Base-by-base conservation (phyloP, 2,329 filamentous ascomycete species). In the Alternaria gansuensis region DNA sequence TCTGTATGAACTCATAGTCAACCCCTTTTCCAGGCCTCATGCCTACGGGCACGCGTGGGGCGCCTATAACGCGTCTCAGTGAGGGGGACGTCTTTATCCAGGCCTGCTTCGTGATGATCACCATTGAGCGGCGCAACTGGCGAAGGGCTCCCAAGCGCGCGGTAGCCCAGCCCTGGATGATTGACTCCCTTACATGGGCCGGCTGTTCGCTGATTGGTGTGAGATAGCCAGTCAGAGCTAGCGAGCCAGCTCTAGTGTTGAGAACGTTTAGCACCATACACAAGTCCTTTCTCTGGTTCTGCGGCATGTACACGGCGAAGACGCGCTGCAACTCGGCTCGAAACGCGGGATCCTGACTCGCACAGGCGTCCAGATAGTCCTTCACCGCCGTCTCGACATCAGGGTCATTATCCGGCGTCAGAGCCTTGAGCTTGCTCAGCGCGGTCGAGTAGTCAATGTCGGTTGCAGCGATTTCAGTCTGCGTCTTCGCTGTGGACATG, bases 181-280 rank as follows among this genome's bases (percentile, higher is more conserved):
- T 86, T 29, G 82, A 78, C 70, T 90, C 84, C 36, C 90, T 85
- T 17, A 86, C 78, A 33, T 83, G 75, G 21, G 87, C 66, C 0
- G 89, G 84, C 64, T 91, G 89, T 51, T 85, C 78, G 52, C 86
- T 81, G 44, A 92, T 75, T 1, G 88, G 86, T 0, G 83, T 85
- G 63, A 84, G 81, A 71, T 87, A 85, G n/a, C 90, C 89, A 0
- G 90, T 92, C 45, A 91, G 79, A 5, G 90, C 73, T 17, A 90
- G 76, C 26, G 87, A 86, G 26, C 89, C 89, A 3, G 83, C 74
- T 33, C 85, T 83, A 23, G 87, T 88, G 60, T 85, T 82, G 21
- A 88, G 77, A 3, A 83, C 75, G 52, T 78, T 84, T 57, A 88
- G 71, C 11, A 88, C 78, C 59, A 84, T 75, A 1, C 76, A 67